Evolutionary conservation across 2,329 filamentous ascomycete genomes (phyloP).

Genomic region (Chaetomiaceae sp.): DNA sequence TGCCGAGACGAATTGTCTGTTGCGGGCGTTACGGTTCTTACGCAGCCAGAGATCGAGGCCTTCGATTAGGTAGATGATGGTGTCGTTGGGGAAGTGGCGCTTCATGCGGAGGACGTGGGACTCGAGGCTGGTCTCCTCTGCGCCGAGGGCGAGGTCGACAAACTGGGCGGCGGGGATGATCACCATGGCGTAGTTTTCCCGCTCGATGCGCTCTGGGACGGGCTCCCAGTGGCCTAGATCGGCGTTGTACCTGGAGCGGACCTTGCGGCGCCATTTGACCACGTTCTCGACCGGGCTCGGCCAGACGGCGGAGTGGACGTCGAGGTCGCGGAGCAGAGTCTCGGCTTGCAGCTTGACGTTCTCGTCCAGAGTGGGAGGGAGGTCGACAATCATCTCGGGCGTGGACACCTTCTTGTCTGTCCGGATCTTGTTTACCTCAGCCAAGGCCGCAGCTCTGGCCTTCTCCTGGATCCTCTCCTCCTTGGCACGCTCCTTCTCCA

Average conservation of each 20-base stretch:
- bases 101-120: constrained; percentile 55
- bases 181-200: constrained; percentile 60
- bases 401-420: constrained; percentile 70
- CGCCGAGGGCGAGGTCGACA: constrained; percentile 51
- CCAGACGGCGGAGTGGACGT: constrained; percentile 44
- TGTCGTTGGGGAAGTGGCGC: constrained; percentile 47
- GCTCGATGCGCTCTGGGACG: constrained; percentile 43
- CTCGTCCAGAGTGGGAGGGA: constrained; percentile 54
- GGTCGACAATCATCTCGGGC: constrained; percentile 72
- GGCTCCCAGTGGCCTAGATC: constrained; percentile 62
- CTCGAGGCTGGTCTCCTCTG: constrained; percentile 49
- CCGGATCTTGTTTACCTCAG: constrained; percentile 68
- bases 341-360: constrained; percentile 44
- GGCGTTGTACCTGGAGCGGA: constrained; percentile 59
- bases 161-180: constrained; percentile 62
- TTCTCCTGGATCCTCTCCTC: constrained; percentile 61
- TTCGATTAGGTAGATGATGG: constrained; percentile 67
- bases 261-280: constrained; percentile 65
- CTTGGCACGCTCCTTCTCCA: constrained; percentile 55
- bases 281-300: constrained; percentile 47
- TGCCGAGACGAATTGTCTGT: constrained; percentile 62
- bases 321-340: constrained; percentile 46
- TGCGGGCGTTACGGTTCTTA: constrained; percentile 63
- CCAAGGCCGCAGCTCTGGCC: constrained; percentile 59
- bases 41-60: constrained; percentile 62